Base-by-base conservation (phyloP, 441 rosid genomes). In the Arabidopsis hybrid region DNA sequence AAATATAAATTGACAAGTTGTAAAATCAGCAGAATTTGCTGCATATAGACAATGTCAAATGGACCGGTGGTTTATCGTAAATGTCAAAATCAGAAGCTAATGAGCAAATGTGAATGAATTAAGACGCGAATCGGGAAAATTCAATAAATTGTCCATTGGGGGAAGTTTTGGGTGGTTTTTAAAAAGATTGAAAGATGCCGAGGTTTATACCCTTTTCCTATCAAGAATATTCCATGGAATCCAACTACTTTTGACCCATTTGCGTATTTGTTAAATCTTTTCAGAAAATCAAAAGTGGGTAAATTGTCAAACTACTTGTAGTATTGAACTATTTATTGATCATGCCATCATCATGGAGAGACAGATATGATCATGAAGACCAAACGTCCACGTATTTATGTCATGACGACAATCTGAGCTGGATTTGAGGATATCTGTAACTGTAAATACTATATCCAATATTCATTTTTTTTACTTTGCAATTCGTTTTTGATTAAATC, bases 161-260 rank as follows among this genome's bases (percentile, higher is more conserved):
- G 18, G 32, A n/a, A 2, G 3, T 7, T 32, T 39, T 66, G 60
- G 68, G 49, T 38, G 60, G 60, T 39, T 49, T 5, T 26, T 0
- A 26, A 26, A 39, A 66, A 67, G 52, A 21, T 17, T 8, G 55
- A 34, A 69, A 68, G 59, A 75, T 75, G 79, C 74, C 53, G 51
- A 61, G 79, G 79, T 75, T 75, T 75, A 75, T 75, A 45, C 79
- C 53, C 8, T 68, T 70, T 31, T n/a, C 47, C 39, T 59, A 14
- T 9, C 16, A 7, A 17, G 70, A 75, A 75, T 75, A 75, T 75
- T 69, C 79, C 35, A 74, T 50, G 38, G 73, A 65, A 58, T 32
- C 29, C 13, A 12, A 36, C n/a, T 39, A 62, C 63, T 72, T 63
- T 43, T 59, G 39, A 50, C 26, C 62, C 53, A 74, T 31, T 74